Conservation (phyloP, 2,329 filamentous ascomycete species). For the Ophiostoma australiae region DNA sequence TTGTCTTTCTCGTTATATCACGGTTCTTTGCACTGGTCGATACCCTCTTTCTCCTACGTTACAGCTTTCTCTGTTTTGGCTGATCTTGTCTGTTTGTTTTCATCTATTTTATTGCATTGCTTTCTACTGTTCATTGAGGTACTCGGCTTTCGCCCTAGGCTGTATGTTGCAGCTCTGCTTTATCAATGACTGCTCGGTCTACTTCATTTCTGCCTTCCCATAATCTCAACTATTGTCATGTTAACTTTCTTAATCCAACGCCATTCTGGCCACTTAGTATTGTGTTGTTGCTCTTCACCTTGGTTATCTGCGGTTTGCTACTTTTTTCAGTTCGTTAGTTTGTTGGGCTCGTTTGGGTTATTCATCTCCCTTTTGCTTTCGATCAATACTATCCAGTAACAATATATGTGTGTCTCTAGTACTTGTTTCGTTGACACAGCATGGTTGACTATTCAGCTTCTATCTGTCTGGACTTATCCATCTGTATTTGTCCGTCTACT, state of each 20-base stretch:
- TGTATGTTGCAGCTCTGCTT: background rate
- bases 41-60: slow-evolving; percentile 8
- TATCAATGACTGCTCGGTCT: background rate
- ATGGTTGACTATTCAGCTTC: background rate
- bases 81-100: slow-evolving; percentile 6
- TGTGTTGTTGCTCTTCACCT: background rate
- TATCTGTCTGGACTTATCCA: background rate
- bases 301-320: background rate
- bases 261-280: background rate
- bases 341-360: background rate
- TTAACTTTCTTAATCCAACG: background rate
- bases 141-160: background rate
- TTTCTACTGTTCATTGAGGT: background rate
- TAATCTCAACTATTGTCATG: background rate
- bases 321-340: background rate
- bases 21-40: slow-evolving; percentile 13
- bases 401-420: background rate
- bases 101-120: background rate
- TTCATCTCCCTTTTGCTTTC: background rate
- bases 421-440: background rate
- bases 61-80: background rate
- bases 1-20: slow-evolving; percentile 14
- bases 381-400: background rate
- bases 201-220: background rate
- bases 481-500: background rate